A percentile compares a stretch with the other conserved stretches of the same genome.
Conservation (phyloP, 176 grass and related monocot species). For the Themeda triandra region DNA sequence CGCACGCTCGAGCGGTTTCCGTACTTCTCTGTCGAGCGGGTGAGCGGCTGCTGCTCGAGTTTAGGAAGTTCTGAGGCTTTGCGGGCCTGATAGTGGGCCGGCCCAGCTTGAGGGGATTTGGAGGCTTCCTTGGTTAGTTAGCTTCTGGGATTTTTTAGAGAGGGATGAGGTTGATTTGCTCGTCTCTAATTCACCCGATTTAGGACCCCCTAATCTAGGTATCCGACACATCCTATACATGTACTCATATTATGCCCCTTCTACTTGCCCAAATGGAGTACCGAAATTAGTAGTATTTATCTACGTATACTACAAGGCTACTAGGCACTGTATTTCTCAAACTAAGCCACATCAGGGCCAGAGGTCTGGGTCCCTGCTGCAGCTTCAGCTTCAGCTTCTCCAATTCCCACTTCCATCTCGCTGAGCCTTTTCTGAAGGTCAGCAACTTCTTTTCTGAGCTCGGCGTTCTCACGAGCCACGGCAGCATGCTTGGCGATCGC, state of each 20-base stretch:
- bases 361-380: not conserved
- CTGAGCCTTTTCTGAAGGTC: slow-evolving; percentile 53
- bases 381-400: not conserved
- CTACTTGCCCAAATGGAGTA: not conserved
- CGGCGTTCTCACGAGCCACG: slow-evolving; percentile 46
- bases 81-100: too few species aligned
- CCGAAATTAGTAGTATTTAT: slow-evolving; percentile 7
- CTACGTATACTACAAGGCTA: not conserved
- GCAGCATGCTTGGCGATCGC: slow-evolving; percentile 29
- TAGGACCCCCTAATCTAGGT: too few species aligned
- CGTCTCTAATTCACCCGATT: too few species aligned
- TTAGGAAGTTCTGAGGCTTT: too few species aligned
- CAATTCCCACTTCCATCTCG: slow-evolving; percentile 16
- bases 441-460: slow-evolving; percentile 53
- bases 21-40: too few species aligned
- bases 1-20: too few species aligned
- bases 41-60: too few species aligned
- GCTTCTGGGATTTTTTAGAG: too few species aligned
- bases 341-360: slow-evolving; percentile 10
- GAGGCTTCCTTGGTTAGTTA: too few species aligned
- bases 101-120: too few species aligned
- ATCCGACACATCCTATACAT: too few species aligned
- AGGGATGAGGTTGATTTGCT: too few species aligned
- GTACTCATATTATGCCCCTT: not conserved
- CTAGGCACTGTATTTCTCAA: not conserved